These are phyloP conservation scores for Dorcoceras hygrometricum DNA, from an alignment of 257 asterid genomes.

Conservation along the genomic window DNA sequence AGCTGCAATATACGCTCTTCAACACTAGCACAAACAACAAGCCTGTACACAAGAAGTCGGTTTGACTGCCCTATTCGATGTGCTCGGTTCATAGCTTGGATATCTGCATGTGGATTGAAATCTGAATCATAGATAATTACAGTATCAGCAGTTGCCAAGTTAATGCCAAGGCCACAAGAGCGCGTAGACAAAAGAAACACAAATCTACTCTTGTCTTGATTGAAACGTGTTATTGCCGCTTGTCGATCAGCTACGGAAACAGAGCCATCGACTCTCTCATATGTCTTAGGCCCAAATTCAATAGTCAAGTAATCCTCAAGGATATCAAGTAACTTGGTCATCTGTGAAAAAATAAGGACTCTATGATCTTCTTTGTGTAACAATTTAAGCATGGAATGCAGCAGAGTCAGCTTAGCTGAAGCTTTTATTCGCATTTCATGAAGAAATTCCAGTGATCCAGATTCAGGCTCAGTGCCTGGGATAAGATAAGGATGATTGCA, in stretches of 20 bases:
- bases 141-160: conserved; percentile 98
- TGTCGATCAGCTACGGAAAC: conserved; percentile 87
- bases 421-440: conserved; percentile 99
- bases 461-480: conserved; percentile 96
- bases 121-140: conserved; percentile 96
- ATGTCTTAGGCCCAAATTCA: conserved; percentile 90
- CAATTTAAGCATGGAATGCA: conserved; percentile 89
- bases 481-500: conserved; percentile 99
- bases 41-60: conserved; percentile 91
- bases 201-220: conserved; percentile 92
- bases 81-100: conserved; percentile 98
- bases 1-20: conserved; percentile 99
- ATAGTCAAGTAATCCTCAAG: conserved; percentile 87
- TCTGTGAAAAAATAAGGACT: conserved; percentile 94
- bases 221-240: conserved; percentile 87
- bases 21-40: conserved; percentile 97
- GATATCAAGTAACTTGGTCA: conserved; percentile 95
- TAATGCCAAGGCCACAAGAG: conserved; percentile 98
- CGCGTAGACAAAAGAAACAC: conserved; percentile 93
- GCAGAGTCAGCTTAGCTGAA: conserved; percentile 87
- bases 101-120: conserved; percentile 98
- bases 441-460: conserved; percentile 78
- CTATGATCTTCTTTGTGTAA: conserved; percentile 84
- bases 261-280: conserved; percentile 98
- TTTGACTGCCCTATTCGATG: conserved; percentile 97